phyloP scores from a whole-genome alignment of 371 early-diverging fungal genomes.

The Mucor racemosus region DNA sequence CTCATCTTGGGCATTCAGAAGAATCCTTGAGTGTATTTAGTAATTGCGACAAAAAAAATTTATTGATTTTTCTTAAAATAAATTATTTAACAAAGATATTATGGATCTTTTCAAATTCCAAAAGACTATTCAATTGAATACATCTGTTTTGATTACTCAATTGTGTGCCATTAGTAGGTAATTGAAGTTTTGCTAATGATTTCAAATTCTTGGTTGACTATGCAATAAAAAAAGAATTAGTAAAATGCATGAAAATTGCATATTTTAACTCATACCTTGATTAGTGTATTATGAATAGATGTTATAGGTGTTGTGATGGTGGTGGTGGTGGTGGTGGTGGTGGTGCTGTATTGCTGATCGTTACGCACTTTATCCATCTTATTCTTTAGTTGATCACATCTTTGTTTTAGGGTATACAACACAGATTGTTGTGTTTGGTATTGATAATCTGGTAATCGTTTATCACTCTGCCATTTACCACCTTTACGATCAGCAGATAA shows the following conservation, averaged over 20 bases:
- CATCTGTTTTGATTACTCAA: conserved; percentile 13
- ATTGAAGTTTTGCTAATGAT: conserved; percentile 38
- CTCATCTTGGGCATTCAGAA: neutral
- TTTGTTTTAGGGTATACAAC: conserved; percentile 62
- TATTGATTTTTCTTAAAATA: neutral
- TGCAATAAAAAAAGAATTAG: neutral
- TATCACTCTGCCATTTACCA: conserved; percentile 64
- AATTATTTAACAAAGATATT: conserved; percentile 31
- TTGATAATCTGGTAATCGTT: conserved; percentile 66
- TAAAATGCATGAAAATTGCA: neutral
- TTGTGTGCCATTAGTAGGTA: conserved; percentile 23
- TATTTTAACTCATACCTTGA: neutral
- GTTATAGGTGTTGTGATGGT: no score
- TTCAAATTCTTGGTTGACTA: conserved; percentile 2
- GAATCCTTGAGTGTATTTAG: no score
- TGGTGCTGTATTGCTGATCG: conserved; percentile 11
- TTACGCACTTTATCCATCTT: conserved; percentile 40
- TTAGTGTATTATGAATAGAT: neutral
- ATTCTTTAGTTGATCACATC: conserved; percentile 59
- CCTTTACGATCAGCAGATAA: conserved; percentile 23
- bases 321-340: neutral
- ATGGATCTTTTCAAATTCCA: conserved; percentile 43
- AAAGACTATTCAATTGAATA: conserved; percentile 33
- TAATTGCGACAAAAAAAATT: neutral
- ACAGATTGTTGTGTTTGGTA: conserved; percentile 77